Conservation (phyloP, 1,139 yeast species). For the Yamadazyma atlantica region DNA sequence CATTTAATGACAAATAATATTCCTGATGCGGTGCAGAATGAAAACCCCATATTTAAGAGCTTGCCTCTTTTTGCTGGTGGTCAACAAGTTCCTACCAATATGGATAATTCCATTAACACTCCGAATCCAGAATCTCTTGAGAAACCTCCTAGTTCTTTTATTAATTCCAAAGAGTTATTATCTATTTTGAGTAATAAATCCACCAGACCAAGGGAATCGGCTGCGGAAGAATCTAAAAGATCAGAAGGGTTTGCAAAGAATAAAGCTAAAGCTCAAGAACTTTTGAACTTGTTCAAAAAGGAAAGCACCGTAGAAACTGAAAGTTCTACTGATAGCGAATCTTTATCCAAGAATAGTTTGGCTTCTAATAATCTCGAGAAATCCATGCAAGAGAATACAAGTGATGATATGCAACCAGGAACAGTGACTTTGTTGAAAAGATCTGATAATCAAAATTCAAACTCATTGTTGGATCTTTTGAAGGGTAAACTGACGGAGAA, state of each 20-base stretch:
- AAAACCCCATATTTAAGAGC: slow-evolving; percentile 25
- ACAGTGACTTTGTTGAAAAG: slow-evolving; percentile 13
- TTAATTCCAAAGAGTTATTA: slow-evolving; percentile 52
- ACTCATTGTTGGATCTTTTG: slow-evolving; percentile 18
- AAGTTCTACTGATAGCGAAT: slow-evolving; percentile 4
- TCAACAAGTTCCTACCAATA: slow-evolving; percentile 8
- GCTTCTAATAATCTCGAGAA: slow-evolving; percentile 24
- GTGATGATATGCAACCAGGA: slow-evolving; percentile 8
- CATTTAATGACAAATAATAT: slow-evolving; percentile 15
- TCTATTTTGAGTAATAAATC: slow-evolving; percentile 46
- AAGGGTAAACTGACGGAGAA: slow-evolving; percentile 7
- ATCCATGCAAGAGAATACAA: slow-evolving; percentile 11
- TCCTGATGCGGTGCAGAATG: slow-evolving; percentile 29
- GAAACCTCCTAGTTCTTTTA: slow-evolving; percentile 37
- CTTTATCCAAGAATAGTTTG: slow-evolving; percentile 6
- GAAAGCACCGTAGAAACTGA: slow-evolving; percentile 5
- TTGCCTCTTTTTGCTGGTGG: slow-evolving; percentile 15
- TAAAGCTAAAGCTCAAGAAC: slow-evolving; percentile 38
- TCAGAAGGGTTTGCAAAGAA: slow-evolving; percentile 25
- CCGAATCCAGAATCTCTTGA: slow-evolving; percentile 47
- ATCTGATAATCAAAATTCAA: slow-evolving; percentile 10
- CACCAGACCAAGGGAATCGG: slow-evolving; percentile 15
- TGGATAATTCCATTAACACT: slow-evolving; percentile 16
- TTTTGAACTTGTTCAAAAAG: slow-evolving; percentile 35
- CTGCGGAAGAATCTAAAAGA: slow-evolving; percentile 8